A percentile compares a stretch with the other conserved stretches of the same genome.
phyloP scores from a whole-genome alignment of 345 rosid species.

The Melaleuca alternifolia region DNA sequence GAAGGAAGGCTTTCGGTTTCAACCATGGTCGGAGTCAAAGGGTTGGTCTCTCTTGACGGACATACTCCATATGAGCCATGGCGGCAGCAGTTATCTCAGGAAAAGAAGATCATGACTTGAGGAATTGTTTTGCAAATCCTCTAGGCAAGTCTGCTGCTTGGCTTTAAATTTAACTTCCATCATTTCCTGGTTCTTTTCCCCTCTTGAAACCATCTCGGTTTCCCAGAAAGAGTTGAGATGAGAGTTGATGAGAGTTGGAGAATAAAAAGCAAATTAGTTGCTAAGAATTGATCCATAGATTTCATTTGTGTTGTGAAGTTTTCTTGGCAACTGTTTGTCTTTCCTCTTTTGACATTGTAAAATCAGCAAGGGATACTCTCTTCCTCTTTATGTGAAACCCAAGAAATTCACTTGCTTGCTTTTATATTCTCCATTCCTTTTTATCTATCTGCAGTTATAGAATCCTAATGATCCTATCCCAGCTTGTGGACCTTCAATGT shows the following conservation, averaged over 20 bases:
- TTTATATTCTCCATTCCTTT: background rate
- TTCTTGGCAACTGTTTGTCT: background rate
- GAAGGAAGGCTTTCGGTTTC: background rate
- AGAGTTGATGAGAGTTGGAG: background rate
- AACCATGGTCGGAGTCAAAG: background rate
- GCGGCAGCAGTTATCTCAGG: background rate
- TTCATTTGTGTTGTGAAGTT: background rate
- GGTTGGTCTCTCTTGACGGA: background rate
- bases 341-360: background rate
- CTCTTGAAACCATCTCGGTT: constrained; percentile 7
- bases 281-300: background rate
- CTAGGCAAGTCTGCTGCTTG: constrained; percentile 70
- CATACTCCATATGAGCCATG: constrained; percentile 3
- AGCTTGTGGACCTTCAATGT: background rate
- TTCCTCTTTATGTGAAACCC: background rate
- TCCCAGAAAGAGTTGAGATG: constrained; percentile 4
- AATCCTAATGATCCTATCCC: background rate
- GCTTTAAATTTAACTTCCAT: constrained; percentile 18
- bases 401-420: background rate
- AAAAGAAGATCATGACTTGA: background rate
- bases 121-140: constrained; percentile 2
- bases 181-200: background rate
- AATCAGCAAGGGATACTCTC: background rate
- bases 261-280: background rate
- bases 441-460: background rate